Evolutionary conservation across 805 yeast species (phyloP), one percentile per base, ranked within the genome.

Genomic region (Schwanniomyces polymorphus): DNA sequence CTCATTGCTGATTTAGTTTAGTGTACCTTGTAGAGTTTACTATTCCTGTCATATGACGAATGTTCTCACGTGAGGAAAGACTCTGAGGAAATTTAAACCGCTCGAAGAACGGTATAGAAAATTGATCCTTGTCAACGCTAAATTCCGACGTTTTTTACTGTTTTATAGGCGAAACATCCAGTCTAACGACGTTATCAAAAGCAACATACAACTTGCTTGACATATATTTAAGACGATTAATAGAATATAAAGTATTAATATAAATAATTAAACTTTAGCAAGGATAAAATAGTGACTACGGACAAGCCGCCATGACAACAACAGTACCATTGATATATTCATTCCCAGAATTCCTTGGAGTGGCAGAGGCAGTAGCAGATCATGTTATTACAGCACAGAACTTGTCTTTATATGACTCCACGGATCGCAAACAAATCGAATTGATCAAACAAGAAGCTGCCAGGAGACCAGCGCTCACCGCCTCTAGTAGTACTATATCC

Each of bases 301-400:
- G 4, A 12, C 16, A 8, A 31, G 21, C 21, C 35, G 35, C 21
- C 35, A 90, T 90, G 97, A 89, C 97, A 2, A 88, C 97, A 3
- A 88, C 96, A 5, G 96, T 91, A 21, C 98, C 99, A 16, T 83
- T 90, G 51, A 86, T 92, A 44, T 91, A 89, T 76, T 88, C 97
- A 43, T 92, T 94, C 65, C 94, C 91, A 38, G 96, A 88, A 65
- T 85, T 89, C 60, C 75, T 83, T 26, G 94, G 88, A 14, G 97
- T 92, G 27, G 97, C 98, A 2, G 96, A 88, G 45, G 98, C 98
- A 21, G 96, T 92, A 26, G 97, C 97, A 1, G 97, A 94, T 67
- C 96, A 91, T 66, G 86, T 92, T 42, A 82, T 91, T 29, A 81
- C 88, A 26, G 95, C 96, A 10, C 98, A 94, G 69, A 88, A 91